Percentiles rank a stretch among this genome's conserved stretches.
phyloP scores from a whole-genome alignment of 176 grass and related monocot species.

The Saccharum officinarum region DNA sequence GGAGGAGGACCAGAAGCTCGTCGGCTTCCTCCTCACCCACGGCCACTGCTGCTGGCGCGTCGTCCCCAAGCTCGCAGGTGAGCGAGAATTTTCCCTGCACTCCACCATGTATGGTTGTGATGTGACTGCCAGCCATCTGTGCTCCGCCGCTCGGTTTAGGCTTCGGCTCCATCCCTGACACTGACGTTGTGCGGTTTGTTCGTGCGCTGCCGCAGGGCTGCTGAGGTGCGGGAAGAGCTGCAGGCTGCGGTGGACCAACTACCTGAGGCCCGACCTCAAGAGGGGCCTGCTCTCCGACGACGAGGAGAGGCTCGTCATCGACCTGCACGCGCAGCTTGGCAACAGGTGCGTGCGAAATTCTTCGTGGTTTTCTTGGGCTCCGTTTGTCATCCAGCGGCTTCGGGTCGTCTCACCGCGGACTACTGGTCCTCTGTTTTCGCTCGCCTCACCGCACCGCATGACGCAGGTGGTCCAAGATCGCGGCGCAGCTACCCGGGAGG shows the following conservation, averaged over 20 bases:
- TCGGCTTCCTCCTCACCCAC: slow-evolving; percentile 78
- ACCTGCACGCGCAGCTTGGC: slow-evolving; percentile 84
- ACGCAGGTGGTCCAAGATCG: slow-evolving; percentile 89
- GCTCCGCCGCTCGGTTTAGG: too few species aligned
- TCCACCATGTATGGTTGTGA: neutral
- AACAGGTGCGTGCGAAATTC: slow-evolving; percentile 56
- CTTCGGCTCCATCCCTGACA: neutral
- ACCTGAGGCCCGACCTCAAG: slow-evolving; percentile 92
- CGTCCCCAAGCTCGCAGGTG: slow-evolving; percentile 92
- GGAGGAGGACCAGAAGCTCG: slow-evolving; percentile 88
- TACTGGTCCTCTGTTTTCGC: neutral
- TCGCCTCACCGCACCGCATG: neutral
- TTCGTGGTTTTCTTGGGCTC: neutral
- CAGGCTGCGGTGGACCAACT: slow-evolving; percentile 92
- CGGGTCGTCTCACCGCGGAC: neutral
- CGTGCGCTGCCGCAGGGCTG: slow-evolving; percentile 43
- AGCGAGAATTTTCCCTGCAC: too few species aligned
- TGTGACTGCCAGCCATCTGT: too few species aligned
- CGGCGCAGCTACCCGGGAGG: slow-evolving; percentile 70
- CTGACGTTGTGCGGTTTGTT: neutral
- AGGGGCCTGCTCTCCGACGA: slow-evolving; percentile 69
- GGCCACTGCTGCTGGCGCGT: slow-evolving; percentile 89
- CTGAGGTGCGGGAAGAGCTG: slow-evolving; percentile 96
- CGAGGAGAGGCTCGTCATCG: slow-evolving; percentile 78
- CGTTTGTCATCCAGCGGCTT: neutral